A percentile compares a stretch with the other conserved stretches of the same genome.
Conservation (phyloP, 805 yeast genomes). For the Wickerhamomyces subpelliculosus region DNA sequence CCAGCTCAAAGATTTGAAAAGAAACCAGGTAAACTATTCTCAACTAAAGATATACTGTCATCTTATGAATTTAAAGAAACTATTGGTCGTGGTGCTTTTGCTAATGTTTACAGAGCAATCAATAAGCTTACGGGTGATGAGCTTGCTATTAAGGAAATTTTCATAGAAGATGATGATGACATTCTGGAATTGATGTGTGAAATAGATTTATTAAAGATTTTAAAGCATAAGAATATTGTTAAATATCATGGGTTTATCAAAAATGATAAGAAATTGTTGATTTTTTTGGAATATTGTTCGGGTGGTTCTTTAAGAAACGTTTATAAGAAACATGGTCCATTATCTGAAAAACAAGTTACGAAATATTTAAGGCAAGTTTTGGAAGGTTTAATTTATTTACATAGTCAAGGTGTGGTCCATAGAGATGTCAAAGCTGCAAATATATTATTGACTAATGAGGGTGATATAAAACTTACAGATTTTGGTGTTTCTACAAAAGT, state of each 20-base stretch:
- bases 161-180: conserved; percentile 65
- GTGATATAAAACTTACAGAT: conserved; percentile 66
- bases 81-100: conserved; percentile 89
- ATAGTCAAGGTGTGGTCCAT: conserved; percentile 61
- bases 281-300: conserved; percentile 68
- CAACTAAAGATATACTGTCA: conserved; percentile 20
- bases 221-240: conserved; percentile 86
- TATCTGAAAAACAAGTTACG: conserved; percentile 57
- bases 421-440: conserved; percentile 76
- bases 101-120: conserved; percentile 73
- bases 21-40: conserved; percentile 24
- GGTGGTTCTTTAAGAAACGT: conserved; percentile 55
- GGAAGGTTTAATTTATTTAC: conserved; percentile 56
- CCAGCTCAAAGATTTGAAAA: conserved; percentile 49
- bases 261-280: conserved; percentile 61
- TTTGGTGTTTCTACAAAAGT: conserved; percentile 73
- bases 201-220: conserved; percentile 64
- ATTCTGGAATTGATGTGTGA: conserved; percentile 53
- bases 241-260: conserved; percentile 87
- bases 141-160: conserved; percentile 76
- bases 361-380: conserved; percentile 64
- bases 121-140: conserved; percentile 58
- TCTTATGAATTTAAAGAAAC: conserved; percentile 50
- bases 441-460: conserved; percentile 57
- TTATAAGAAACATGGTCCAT: conserved; percentile 25